Evolutionary conservation across 2,329 filamentous ascomycete genomes (phyloP), one percentile per base, ranked within the genome.

Genomic region (Fusarium albidum): DNA sequence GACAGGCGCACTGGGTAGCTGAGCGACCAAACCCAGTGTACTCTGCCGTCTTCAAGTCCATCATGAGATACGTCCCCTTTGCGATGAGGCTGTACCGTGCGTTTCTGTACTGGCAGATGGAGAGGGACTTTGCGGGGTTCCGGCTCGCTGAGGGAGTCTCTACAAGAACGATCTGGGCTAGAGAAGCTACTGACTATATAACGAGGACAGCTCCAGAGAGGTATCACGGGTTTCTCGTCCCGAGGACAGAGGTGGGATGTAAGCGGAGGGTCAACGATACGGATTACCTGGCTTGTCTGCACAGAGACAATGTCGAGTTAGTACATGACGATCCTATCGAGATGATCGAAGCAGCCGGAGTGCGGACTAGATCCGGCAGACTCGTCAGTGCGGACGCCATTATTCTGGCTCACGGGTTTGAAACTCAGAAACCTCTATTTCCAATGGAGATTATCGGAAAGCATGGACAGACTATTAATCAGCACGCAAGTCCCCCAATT

Each of bases 401-500:
- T 47, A 65, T 82, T 9, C 70, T 81, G 3, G 80, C 79, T 0
- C 80, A 75, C 26, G 79, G 80, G 0, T 82, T 81, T 39, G 71
- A 77, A 37, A 80, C 79, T 2, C 74, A 77, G 43, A 75, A 75
- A 42, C 73, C 78, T 49, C 60, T 82, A 5, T 75, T 71, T 28
- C 78, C 77, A 0, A 74, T 82, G 68, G 69, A 79, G 28, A 79
- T 82, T 29, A 55, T 64, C 4, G 79, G 79, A 2, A 65, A 74
- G 18, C 64, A 73, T 10, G 78, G 78, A 4, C 52, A 76, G 41
- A 68, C 65, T 39, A 51, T 77, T 27, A 68, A 72, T 12, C 65
- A 76, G 15, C 71, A 77, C 51, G 80, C 76, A 72, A 62, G 77
- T 29, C 53, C 59, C 11, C 56, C n/a, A n/a, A n/a, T n/a, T n/a